Evolutionary conservation across 78 protist species (phyloP), one percentile per base, ranked within the genome.

Genomic region (Cavenderia fasciculata): DNA sequence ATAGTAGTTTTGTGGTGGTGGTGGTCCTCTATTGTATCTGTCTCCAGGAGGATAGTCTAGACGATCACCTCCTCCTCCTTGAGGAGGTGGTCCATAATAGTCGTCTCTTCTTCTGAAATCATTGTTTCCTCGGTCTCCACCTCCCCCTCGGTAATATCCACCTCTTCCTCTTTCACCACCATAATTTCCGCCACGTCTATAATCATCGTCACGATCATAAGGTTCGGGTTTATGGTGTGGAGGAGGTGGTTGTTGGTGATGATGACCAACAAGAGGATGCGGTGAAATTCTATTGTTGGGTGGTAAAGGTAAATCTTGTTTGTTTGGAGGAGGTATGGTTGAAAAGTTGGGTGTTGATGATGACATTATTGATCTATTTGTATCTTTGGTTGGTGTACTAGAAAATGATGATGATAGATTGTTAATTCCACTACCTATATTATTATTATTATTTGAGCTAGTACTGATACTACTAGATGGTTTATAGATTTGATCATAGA

Each of bases 1-100:
- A 16, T 40, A 46, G 6, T 33, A 29, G 6, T 65, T 44, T 43
- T 63, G 38, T 14, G 54, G 43, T 63, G 72, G 54, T n/a, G 69
- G 49, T 34, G 36, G 36, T 34, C 54, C 31, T 23, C 33, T 19
- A 6, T 68, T 11, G 59, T 12, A 62, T 31, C 69, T 2, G 38
- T 63, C 31, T 40, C 86, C 27, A 18, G 54, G 54, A 14, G 27
- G 27, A 63, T 63, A 63, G 8, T 63, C 72, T 11, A 38, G 51
- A 57, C 63, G 63, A 57, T 36, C 34, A 19, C 23, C 5, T 36
- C 47, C 11, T 61, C 69, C 69, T 16, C 69, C 72, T 16, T 43
- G 72, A 11, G 72, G 72, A 63, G 72, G 72, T 56, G 62, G 62
- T 4, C 62, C 62, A 63, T 63, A 63, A 49, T 12, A 14, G 14